Base-by-base conservation (phyloP, 345 rosid species). In the Luvunga scandens region DNA sequence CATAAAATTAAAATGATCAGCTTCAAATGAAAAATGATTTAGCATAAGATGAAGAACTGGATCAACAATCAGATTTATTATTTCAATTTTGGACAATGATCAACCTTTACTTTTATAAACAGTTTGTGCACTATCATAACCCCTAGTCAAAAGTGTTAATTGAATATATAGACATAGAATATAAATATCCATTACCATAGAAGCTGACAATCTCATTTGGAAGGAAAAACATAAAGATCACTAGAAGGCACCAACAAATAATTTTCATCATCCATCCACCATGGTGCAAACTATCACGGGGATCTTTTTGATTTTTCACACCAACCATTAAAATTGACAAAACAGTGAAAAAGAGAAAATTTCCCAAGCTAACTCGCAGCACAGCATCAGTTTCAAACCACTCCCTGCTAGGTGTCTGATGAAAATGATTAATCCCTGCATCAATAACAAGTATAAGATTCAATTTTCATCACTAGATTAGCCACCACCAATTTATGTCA, bases 191-290 rank as follows among this genome's bases (percentile, higher is more conserved):
- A 86, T 81, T 81, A 91, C 99, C 99, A 71, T 94, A 94, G 78
- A 97, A 90, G 88, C 92, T 87, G 83, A 97, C 88, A 77, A 91
- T 77, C 85, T 94, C 98, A 72, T 94, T 97, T 6, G 99, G 99
- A 83, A 97, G 86, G 77, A 97, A 97, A 84, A 97, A 97, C 96
- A 92, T 94, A 28, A 97, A 87, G 83, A 97, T 89, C 65, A 97
- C 94, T 84, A 97, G 68, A 75, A 97, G 86, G 82, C 86, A 94
- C 98, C 98, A 97, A 78, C 86, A 87, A 71, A 97, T 89, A 9
- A 97, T 53, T 83, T 97, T 97, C 90, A 91, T 88, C 99, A 94
- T 97, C 99, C 99, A 97, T 71, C 99, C 98, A 78, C 99, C 99
- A 66, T 93, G 99, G 81, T 97, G 98, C 80, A 97, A 81, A 69